phyloP scores from a whole-genome alignment of 2,329 filamentous ascomycete species.

The Calonectria pseudoreteaudii region DNA sequence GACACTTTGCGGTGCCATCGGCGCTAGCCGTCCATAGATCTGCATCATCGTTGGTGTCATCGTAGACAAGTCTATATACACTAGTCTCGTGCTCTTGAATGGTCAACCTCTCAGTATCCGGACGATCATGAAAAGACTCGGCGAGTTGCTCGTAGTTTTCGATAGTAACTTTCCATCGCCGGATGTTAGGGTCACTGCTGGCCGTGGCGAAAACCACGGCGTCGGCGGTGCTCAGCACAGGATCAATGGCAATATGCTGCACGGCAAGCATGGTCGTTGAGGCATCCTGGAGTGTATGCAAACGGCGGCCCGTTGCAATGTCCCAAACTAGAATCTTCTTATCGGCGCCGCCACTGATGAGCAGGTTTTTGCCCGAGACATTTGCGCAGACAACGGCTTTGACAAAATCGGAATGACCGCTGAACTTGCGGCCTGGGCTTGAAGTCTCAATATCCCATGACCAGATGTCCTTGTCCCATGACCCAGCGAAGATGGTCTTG shows the following conservation, averaged over 20 bases:
- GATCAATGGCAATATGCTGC: conserved; percentile 83
- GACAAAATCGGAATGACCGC: conserved; percentile 91
- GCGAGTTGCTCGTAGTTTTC: conserved; percentile 66
- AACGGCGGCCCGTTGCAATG: conserved; percentile 70
- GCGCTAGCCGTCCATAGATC: conserved; percentile 95
- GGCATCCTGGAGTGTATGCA: conserved; percentile 84
- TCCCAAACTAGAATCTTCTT: conserved; percentile 90
- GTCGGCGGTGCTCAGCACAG: conserved; percentile 63
- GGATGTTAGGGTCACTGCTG: conserved; percentile 83
- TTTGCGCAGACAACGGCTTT: conserved; percentile 78
- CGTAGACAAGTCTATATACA: conserved; percentile 84
- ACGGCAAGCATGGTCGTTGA: conserved; percentile 79
- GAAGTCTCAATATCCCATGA: conserved; percentile 78
- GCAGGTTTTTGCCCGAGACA: conserved; percentile 69
- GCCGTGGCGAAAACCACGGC: conserved; percentile 78
- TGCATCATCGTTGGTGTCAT: conserved; percentile 67
- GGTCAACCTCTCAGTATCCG: conserved; percentile 57
- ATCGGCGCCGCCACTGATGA: conserved; percentile 83
- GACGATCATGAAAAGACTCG: conserved; percentile 56
- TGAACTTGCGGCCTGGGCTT: conserved; percentile 68
- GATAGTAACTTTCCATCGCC: conserved; percentile 76
- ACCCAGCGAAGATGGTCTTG: conserved; percentile 82
- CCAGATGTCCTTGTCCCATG: conserved; percentile 95
- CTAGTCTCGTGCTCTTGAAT: conserved; percentile 91
- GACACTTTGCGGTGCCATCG: conserved; percentile 87